Base-by-base conservation (phyloP, 495 filamentous ascomycete species). In the Podospora pseudopauciseta region DNA sequence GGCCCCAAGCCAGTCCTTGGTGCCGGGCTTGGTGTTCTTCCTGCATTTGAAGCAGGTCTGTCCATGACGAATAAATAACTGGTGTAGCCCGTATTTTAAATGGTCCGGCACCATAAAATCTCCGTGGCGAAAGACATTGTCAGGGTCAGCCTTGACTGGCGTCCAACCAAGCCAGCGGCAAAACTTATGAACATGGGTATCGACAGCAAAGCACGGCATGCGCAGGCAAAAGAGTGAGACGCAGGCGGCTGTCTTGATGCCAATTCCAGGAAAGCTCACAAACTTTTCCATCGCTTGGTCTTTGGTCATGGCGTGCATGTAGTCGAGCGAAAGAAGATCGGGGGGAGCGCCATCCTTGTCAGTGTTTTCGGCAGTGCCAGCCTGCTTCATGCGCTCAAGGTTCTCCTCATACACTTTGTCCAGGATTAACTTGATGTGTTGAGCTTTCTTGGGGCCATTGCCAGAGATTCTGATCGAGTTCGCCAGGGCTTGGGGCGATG, bases 221-320 rank as follows among this genome's bases (percentile, higher is more conserved):
- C 86, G 86, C 27, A 96, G 84, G 72, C 91, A 93, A 76, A 96
- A 96, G 2, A 94, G 82, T 15, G 90, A 78, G 16, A 94, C 91
- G 70, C 95, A 99, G 7, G 92, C 89, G 3, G 94, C 91, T 0
- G 94, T 97, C 80, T 99, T 99, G 64, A 92, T 88, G 0, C 94
- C 95, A 67, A 98, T 91, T 3, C 94, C 95, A 3, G 90, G 90
- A 59, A 89, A 95, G 65, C 85, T 89, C 62, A 88, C 85, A 49
- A 98, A 83, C 65, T 89, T 87, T 9, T 80, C 79, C 85, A 97
- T 90, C 0, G 88, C 92, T 28, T 92, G 85, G 19, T 91, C 84
- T 15, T 85, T 88, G 20, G 80, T 76, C 65, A 96, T 78, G 16
- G 79, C 79, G 69, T 91, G 91, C 18, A 97, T 78, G 75, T 96